Base-by-base conservation (phyloP, 73 alveolate genomes). In the Tetrahymena thermophila region DNA sequence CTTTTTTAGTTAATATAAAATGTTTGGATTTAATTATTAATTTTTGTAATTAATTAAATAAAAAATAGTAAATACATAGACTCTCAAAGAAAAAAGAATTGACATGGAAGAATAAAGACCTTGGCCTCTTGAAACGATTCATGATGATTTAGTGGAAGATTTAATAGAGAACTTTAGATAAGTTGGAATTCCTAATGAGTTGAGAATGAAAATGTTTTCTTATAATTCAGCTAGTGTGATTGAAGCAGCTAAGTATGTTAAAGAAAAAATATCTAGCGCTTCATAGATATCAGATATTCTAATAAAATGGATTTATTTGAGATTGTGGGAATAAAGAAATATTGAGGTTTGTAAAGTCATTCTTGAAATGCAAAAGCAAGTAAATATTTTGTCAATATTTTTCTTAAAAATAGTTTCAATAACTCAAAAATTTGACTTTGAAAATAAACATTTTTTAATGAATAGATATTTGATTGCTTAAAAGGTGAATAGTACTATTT, bases 81-180 rank as follows among this genome's bases (percentile, higher is more conserved):
- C 89, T 13, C 23, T 71, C 5, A 71, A 71, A 71, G 89, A 71
- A 34, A 71, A 71, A 31, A 71, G 89, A 71, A n/a, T 9, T n/a
- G 89, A 71, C 31, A 71, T 71, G 89, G 89, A 71, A 71, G 89
- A 71, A 71, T n/a, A 71, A 71, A 71, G 89, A 71, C 89, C 89
- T 28, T 71, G 89, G 89, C 89, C 89, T 23, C 31, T 71, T 11
- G 89, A 71, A n/a, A 71, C 89, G 9, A 71, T 71, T 3, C 40
- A 71, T 71, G 89, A 71, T 25, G 89, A 71, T 71, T 71, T 71
- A 71, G 89, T 71, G 23, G 89, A 71, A 31, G 89, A 71, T 71
- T 71, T 71, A n/a, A 71, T 71, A 4, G 89, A 71, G 23, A 71
- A 71, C 31, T n/a, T 71, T 71, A 71, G 89, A 71, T 71, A 71